Base-by-base conservation (phyloP, 148 eudicot species). In the Camellia sinensis region DNA sequence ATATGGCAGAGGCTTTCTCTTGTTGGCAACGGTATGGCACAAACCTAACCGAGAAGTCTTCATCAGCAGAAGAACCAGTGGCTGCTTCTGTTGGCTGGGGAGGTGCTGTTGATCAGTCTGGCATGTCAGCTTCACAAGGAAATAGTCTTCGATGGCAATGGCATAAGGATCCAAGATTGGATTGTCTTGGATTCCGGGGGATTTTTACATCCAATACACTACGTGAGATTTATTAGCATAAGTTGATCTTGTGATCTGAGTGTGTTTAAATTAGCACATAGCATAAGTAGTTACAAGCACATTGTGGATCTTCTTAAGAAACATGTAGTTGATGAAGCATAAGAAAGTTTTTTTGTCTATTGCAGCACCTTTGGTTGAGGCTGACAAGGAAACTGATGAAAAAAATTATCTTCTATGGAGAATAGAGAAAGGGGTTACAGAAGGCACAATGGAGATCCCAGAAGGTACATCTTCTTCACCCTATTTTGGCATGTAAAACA, bases 321-420 rank as follows among this genome's bases (percentile, higher is more conserved):
- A 62, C 43, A 67, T 57, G 8, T 60, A 29, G 8, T 11, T 50
- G 17, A 44, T 60, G 73, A 17, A 46, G 52, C 69, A 44, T 6
- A 13, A 62, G 69, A 22, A 41, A 76, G 65, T 67, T 67, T 8
- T 80, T 19, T n/a, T n/a, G n/a, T n/a, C n/a, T n/a, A n/a, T n/a
- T n/a, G n/a, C n/a, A n/a, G n/a, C n/a, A n/a, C n/a, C n/a, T n/a
- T 78, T 94, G 84, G 95, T 96, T 69, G 99, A 94, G 87, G 93
- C 95, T 52, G 92, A 92, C 81, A 89, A 90, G 78, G 97, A 94
- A 88, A 88, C 91, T 5, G 89, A 81, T 72, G 99, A 94, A 88
- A 87, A 80, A 46, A 91, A 94, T 84, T 96, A 84, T 81, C 90
- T 90, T 77, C 86, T 92, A 3, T 96, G 99, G 99, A 90, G 98